Conservation (phyloP, 805 yeast genomes). For the Tetrapisispora fleetii region DNA sequence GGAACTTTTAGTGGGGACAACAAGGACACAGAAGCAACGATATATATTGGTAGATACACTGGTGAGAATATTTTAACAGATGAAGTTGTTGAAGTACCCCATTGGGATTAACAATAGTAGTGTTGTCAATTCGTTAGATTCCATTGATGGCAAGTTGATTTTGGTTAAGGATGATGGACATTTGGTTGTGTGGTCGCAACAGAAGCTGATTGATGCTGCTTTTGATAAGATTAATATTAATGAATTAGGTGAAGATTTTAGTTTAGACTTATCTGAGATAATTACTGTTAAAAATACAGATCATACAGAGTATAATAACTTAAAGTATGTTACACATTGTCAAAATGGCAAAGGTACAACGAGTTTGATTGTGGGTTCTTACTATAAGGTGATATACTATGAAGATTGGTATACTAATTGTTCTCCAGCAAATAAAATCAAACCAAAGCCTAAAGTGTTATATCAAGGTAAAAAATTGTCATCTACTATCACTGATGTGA, state of each 20-base stretch:
- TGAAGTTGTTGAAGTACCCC: constrained; percentile 26
- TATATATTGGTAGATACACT: no score
- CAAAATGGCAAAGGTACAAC: constrained; percentile 1
- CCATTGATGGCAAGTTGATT: constrained; percentile 10
- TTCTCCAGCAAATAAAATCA: not conserved
- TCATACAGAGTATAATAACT: constrained; percentile 6
- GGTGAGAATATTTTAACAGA: no score
- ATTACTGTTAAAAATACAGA: not conserved
- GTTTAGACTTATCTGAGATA: not conserved
- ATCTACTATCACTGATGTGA: constrained; percentile 23
- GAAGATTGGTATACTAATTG: constrained; percentile 11
- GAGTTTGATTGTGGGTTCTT: constrained; percentile 17
- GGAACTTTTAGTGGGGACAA: no score
- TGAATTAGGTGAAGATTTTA: constrained; percentile 6
- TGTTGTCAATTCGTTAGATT: constrained; percentile 16
- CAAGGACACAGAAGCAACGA: no score
- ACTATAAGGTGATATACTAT: constrained; percentile 10
- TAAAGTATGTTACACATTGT: constrained; percentile 10
- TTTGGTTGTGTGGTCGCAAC: constrained; percentile 22
- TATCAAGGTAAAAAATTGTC: constrained; percentile 12
- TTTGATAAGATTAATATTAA: constrained; percentile 16
- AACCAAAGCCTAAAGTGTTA: constrained; percentile 2
- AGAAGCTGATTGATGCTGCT: constrained; percentile 22
- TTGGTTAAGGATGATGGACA: constrained; percentile 18
- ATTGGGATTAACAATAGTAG: constrained; percentile 18